A percentile compares a stretch with the other conserved stretches of the same genome.
These are phyloP conservation scores for Ephemerocybe angulata DNA, from an alignment of 768 basidiomycete species.

Conservation along the genomic window DNA sequence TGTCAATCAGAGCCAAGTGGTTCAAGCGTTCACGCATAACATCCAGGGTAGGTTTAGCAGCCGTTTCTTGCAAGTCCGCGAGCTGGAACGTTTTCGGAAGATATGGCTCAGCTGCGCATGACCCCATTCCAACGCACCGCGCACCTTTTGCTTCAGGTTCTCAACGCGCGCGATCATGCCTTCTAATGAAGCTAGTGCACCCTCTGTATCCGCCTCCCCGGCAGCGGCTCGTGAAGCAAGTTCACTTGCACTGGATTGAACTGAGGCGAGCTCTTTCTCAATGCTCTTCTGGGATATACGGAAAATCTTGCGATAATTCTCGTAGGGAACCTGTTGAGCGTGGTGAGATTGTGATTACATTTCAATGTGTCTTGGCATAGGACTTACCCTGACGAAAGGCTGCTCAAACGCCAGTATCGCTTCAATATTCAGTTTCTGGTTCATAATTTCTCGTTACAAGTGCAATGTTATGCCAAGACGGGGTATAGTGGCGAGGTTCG, in stretches of 20 bases:
- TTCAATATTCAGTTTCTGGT: slow-evolving; percentile 62
- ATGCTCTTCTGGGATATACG: slow-evolving; percentile 76
- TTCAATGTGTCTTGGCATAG: not conserved
- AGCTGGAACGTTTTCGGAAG: slow-evolving; percentile 32
- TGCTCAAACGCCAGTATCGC: slow-evolving; percentile 81
- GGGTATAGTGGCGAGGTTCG: too few species aligned
- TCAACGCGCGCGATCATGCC: slow-evolving; percentile 73
- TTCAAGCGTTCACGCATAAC: slow-evolving; percentile 73
- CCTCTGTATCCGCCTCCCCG: slow-evolving; percentile 41
- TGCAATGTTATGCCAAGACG: too few species aligned
- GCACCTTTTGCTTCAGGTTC: slow-evolving; percentile 85
- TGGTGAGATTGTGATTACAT: slow-evolving; percentile 3
- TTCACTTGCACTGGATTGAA: slow-evolving; percentile 57
- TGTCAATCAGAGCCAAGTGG: slow-evolving; percentile 65
- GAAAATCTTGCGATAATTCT: slow-evolving; percentile 87
- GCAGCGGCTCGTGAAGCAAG: slow-evolving; percentile 45
- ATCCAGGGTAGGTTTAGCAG: slow-evolving; percentile 59
- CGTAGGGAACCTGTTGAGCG: slow-evolving; percentile 73
- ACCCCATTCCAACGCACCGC: not conserved
- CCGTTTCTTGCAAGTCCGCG: slow-evolving; percentile 43
- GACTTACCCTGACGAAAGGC: slow-evolving; percentile 67
- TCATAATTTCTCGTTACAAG: slow-evolving; percentile 25
- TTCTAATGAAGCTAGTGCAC: slow-evolving; percentile 61
- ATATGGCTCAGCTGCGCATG: not conserved
- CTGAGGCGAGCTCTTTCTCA: slow-evolving; percentile 69